Conservation (phyloP, 441 rosid species). For the Euphorbia corollata region DNA sequence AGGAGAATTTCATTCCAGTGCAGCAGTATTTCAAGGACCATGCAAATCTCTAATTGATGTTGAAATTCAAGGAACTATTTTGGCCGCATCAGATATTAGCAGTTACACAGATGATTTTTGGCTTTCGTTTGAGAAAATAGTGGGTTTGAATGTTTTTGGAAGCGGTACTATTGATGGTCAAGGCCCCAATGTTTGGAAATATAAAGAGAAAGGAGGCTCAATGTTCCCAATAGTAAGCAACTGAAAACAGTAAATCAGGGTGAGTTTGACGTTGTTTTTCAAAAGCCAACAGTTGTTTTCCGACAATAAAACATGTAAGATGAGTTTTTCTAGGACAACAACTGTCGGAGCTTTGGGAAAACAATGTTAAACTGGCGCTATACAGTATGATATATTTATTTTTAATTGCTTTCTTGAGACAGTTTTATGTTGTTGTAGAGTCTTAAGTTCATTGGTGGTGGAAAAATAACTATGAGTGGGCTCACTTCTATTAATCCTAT, state of each 20-base stretch:
- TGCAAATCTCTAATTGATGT: slow-evolving; percentile 36
- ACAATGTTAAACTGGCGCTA: too few relatives aligned
- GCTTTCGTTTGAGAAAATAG: slow-evolving; percentile 34
- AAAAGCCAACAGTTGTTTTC: too few relatives aligned
- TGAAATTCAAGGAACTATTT: slow-evolving; percentile 34
- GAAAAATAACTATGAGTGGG: slow-evolving; percentile 27
- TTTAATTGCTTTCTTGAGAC: neutral
- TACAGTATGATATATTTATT: neutral
- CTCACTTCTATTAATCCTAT: slow-evolving; percentile 43
- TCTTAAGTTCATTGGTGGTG: slow-evolving; percentile 30
- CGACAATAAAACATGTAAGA: too few relatives aligned
- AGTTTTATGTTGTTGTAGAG: slow-evolving; percentile 27
- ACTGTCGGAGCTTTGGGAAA: too few relatives aligned
- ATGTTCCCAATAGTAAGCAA: slow-evolving; percentile 47
- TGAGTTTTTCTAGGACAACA: too few relatives aligned
- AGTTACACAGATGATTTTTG: slow-evolving; percentile 32
- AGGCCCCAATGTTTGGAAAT: slow-evolving; percentile 40
- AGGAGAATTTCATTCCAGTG: slow-evolving; percentile 36
- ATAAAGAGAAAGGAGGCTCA: slow-evolving; percentile 20
- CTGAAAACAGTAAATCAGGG: neutral
- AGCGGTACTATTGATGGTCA: slow-evolving; percentile 50
- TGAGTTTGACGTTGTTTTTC: too few relatives aligned
- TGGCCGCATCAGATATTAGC: slow-evolving; percentile 32
- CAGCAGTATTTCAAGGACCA: slow-evolving; percentile 43
- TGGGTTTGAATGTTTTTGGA: slow-evolving; percentile 40